phyloP scores from a whole-genome alignment of 441 rosid species.

The Biscutella auriculata region DNA sequence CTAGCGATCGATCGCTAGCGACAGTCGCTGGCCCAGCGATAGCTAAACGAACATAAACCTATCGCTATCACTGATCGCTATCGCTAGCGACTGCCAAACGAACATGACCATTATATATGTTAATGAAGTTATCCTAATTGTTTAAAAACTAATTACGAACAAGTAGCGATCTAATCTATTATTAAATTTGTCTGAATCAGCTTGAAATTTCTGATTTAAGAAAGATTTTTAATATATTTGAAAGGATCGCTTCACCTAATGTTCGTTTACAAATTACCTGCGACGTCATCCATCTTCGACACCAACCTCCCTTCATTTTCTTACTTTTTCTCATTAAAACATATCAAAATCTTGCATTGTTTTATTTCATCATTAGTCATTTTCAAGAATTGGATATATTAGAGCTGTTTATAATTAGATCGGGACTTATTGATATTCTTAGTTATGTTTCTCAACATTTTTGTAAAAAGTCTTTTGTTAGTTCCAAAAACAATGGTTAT shows the following conservation, averaged over 20 bases:
- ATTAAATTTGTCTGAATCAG: not conserved
- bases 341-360: not conserved
- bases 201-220: constrained; percentile 7
- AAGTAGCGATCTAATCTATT: not conserved
- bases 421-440: not conserved
- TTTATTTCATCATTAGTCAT: not conserved
- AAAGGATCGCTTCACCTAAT: constrained; percentile 15
- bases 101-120: no score
- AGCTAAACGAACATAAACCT: no score
- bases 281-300: constrained; percentile 4
- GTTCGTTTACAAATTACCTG: constrained; percentile 1
- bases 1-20: no score
- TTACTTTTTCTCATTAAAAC: not conserved
- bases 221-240: constrained; percentile 7
- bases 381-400: not conserved
- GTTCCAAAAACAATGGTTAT: not conserved
- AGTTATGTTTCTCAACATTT: not conserved
- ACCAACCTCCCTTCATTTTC: not conserved
- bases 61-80: no score
- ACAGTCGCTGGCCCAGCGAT: no score
- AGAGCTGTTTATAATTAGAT: not conserved
- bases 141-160: not conserved
- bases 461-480: not conserved
- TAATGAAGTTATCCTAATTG: no score
- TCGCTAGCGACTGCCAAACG: no score